Conservation (phyloP, 2,329 filamentous ascomycete genomes). For the Ascomycota sp. region DNA sequence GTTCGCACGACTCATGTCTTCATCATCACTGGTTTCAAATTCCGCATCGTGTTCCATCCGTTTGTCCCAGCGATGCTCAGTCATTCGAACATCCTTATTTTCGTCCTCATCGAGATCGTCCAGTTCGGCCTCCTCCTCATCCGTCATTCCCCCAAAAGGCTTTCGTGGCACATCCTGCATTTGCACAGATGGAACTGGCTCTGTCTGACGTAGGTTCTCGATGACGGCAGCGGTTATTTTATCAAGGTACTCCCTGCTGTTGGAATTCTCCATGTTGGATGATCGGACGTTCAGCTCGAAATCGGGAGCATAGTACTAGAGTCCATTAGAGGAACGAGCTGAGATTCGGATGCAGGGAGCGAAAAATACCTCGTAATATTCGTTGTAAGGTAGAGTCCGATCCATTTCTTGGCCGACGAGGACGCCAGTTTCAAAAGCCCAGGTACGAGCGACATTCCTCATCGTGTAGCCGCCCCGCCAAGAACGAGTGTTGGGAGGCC, state of each 20-base stretch:
- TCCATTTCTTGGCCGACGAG: conserved; percentile 69
- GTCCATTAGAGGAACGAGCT: conserved; percentile 8
- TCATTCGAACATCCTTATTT: conserved; percentile 66
- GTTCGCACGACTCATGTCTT: conserved; percentile 55
- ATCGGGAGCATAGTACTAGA: conserved; percentile 73
- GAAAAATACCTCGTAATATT: conserved; percentile 80
- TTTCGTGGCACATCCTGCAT: conserved; percentile 57
- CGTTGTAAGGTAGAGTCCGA: conserved; percentile 76
- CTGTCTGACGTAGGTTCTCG: conserved; percentile 72
- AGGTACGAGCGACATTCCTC: conserved; percentile 87
- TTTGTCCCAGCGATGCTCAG: conserved; percentile 66
- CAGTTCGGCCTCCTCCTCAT: conserved; percentile 45
- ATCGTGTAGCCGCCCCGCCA: conserved; percentile 95
- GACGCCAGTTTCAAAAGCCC: conserved; percentile 89
- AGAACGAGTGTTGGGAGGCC: conserved; percentile 75
- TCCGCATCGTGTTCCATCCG: conserved; percentile 59
- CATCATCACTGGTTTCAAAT: conserved; percentile 74
- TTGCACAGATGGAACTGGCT: conserved; percentile 75
- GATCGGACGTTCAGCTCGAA: conserved; percentile 80
- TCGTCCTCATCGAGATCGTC: conserved; percentile 64
- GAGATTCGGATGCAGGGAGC: no score
- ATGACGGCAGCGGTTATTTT: conserved; percentile 64
- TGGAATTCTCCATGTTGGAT: conserved; percentile 80
- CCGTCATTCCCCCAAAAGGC: conserved; percentile 39
- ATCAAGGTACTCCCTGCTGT: conserved; percentile 62